Base-by-base conservation (phyloP, 2,329 filamentous ascomycete species). In the Ophiostoma ips region DNA sequence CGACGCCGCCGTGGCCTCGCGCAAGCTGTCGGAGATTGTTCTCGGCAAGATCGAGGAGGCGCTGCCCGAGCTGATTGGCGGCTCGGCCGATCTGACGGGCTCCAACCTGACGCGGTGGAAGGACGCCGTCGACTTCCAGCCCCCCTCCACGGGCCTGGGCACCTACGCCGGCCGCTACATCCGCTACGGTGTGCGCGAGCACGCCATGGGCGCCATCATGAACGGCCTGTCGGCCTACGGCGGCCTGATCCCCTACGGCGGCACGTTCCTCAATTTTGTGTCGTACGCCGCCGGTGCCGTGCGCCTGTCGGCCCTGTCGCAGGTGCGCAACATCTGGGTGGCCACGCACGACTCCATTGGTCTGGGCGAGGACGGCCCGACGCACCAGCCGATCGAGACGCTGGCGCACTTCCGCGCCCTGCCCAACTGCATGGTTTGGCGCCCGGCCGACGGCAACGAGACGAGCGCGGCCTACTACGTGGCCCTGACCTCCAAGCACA, bases 81-180 rank as follows among this genome's bases (percentile, higher is more conserved):
- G 92, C 62, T 98, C 92, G 57, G 92, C 92, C 61, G 92, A 98
- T 77, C 70, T 98, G 76, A 98, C 92, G 66, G 87, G 87, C 65
- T 96, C 92, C 66, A 98, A 98, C 80, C 83, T 96, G 75, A 98
- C 92, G 60, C 83, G 89, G 67, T 95, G 89, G 88, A 98, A 96
- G 84, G 78, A 81, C 50, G 90, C 92, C 51, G 80, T 90, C 58
- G 92, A 98, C 76, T 96, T 98, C 83, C 92, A 98, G 76, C 87
- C 89, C 57, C 86, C 87, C 53, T 75, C 78, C 62, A 83, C 79
- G 57, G 84, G 84, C 56, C 84, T 98, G 61, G 92, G 92, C 64
- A 81, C 90, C 70, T 59, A 87, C 74, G 70, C 76, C 60, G 92
- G 92, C 62, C 88, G 92, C 62, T 98, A 98, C 68, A 76, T 94